A percentile compares a stretch with the other conserved stretches of the same genome.
These are phyloP conservation scores for Sphaerobolus stellatus DNA, from an alignment of 1,284 basidiomycete species.

Conservation along the genomic window DNA sequence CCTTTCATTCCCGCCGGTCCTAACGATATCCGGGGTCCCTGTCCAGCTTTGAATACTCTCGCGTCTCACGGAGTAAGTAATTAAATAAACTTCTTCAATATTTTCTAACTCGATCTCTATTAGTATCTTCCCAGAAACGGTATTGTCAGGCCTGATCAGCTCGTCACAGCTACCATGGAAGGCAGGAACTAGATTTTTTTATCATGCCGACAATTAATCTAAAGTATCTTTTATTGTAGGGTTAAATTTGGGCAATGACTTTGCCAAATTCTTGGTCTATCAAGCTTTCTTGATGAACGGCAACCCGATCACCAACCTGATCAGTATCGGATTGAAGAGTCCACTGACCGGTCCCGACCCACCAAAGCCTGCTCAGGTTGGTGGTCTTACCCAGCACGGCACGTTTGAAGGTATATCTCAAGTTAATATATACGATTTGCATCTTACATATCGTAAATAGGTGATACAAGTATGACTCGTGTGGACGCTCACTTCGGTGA, in stretches of 20 bases:
- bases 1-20: background rate
- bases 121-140: background rate
- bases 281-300: background rate
- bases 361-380: background rate
- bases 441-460: background rate
- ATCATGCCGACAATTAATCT: background rate
- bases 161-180: background rate
- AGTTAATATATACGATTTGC: background rate
- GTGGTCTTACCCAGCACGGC: background rate
- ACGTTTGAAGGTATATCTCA: background rate
- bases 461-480: background rate
- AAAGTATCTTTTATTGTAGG: background rate
- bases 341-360: background rate
- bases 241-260: background rate
- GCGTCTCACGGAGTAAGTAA: slow-evolving; percentile 1
- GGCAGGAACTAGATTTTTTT: background rate
- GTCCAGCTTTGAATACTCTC: background rate
- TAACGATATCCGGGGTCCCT: background rate
- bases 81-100: too few species aligned
- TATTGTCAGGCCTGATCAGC: background rate
- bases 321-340: background rate
- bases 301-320: background rate
- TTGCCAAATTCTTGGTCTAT: background rate
- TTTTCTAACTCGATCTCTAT: background rate
- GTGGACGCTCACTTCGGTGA: background rate